These are phyloP conservation scores for Ophioceras dolichostomum DNA, from an alignment of 2,329 filamentous ascomycete species.

Conservation along the genomic window DNA sequence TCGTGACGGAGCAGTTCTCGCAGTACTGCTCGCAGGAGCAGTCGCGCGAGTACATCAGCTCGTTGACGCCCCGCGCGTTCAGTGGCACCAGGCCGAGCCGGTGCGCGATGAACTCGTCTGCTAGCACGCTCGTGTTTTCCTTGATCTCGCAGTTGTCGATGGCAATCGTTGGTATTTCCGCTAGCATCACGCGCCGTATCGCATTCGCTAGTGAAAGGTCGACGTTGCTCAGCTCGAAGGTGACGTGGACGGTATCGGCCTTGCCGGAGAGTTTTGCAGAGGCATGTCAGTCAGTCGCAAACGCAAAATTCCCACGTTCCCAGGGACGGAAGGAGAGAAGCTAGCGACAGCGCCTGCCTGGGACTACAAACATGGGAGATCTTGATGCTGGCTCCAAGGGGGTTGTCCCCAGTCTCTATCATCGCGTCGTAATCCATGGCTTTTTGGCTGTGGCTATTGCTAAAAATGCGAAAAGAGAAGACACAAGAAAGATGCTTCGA, in stretches of 20 bases:
- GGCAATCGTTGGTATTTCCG: constrained; percentile 87
- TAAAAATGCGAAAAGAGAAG: no score
- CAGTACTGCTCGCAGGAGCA: constrained; percentile 96
- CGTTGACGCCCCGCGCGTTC: constrained; percentile 69
- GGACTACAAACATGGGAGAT: constrained; percentile 39
- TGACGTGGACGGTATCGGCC: constrained; percentile 70
- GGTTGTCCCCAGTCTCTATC: constrained; percentile 42
- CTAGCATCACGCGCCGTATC: constrained; percentile 78
- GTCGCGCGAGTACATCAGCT: constrained; percentile 78
- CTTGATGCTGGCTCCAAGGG: constrained; percentile 43
- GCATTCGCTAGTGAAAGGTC: constrained; percentile 90
- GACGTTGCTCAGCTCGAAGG: constrained; percentile 84
- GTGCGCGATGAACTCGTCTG: constrained; percentile 92
- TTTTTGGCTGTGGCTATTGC: no score
- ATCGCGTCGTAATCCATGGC: constrained; percentile 48
- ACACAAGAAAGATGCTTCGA: no score
- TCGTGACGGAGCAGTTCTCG: constrained; percentile 76
- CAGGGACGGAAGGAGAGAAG: background rate
- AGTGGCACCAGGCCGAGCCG: constrained; percentile 84
- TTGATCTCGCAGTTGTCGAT: constrained; percentile 92
- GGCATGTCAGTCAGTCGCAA: constrained; percentile 3
- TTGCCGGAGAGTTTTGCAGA: no score
- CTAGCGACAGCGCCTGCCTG: no score
- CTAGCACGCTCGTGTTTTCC: constrained; percentile 86
- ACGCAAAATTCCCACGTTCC: background rate